A percentile compares a stretch with the other conserved stretches of the same genome.
phyloP scores from a whole-genome alignment of 2,329 filamentous ascomycete species.

The Ophiostoma tasmaniense region DNA sequence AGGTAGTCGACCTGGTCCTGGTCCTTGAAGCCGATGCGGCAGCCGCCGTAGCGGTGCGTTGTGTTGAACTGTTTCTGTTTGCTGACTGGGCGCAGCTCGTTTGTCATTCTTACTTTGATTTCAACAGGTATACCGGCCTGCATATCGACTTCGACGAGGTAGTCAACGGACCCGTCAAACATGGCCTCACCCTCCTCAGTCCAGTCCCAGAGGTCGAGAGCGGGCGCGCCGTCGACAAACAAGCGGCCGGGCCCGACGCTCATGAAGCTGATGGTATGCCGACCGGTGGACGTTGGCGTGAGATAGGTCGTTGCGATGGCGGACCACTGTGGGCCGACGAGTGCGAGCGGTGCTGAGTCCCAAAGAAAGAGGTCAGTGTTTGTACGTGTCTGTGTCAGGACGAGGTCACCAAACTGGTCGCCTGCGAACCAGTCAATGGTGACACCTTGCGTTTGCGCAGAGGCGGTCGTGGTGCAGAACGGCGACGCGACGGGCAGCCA shows the following conservation, averaged over 20 bases:
- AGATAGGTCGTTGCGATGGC: slow-evolving; percentile 46
- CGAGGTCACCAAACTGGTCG: slow-evolving; percentile 44
- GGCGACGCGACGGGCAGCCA: slow-evolving; percentile 56
- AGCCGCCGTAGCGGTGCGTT: slow-evolving; percentile 61
- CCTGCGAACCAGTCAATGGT: slow-evolving; percentile 57
- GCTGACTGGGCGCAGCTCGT: slow-evolving; percentile 52
- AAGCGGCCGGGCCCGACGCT: slow-evolving; percentile 57
- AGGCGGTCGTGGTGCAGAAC: slow-evolving; percentile 43
- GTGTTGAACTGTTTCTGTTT: slow-evolving; percentile 50
- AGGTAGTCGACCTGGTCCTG: slow-evolving; percentile 53
- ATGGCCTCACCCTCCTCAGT: slow-evolving; percentile 61
- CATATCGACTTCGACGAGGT: slow-evolving; percentile 52
- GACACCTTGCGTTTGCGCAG: slow-evolving; percentile 50
- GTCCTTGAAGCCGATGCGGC: slow-evolving; percentile 62
- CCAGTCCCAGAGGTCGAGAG: slow-evolving; percentile 61
- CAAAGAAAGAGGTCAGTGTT: not conserved
- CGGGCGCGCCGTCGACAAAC: slow-evolving; percentile 50
- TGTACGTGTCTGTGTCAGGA: not conserved
- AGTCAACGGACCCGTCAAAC: slow-evolving; percentile 60
- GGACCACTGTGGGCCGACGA: not conserved
- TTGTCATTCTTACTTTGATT: slow-evolving; percentile 37
- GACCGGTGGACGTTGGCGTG: slow-evolving; percentile 50
- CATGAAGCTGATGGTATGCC: slow-evolving; percentile 59
- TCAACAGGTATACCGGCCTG: slow-evolving; percentile 50
- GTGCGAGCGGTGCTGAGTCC: not conserved